Conservation (phyloP, 495 filamentous ascomycete genomes). For the Penicillium daleae region DNA sequence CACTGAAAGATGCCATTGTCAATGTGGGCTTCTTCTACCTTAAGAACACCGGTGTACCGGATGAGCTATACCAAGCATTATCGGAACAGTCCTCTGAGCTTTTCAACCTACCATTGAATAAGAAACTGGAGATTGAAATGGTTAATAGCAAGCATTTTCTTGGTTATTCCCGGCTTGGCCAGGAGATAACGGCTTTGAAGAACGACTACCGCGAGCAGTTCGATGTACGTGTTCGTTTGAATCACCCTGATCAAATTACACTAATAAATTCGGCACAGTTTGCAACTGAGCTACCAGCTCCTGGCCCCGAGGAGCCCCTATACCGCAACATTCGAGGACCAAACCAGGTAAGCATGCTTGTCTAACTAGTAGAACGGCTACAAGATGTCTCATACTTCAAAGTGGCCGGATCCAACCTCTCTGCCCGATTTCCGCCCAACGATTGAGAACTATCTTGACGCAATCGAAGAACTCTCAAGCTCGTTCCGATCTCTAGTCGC, state of each 20-base stretch:
- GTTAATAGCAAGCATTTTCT: constrained; percentile 71
- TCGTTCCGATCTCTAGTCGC: constrained; percentile 83
- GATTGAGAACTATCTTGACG: constrained; percentile 76
- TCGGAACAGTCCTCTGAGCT: constrained; percentile 70
- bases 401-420: constrained; percentile 75
- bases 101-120: constrained; percentile 80
- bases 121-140: constrained; percentile 90
- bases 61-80: constrained; percentile 67
- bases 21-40: constrained; percentile 82
- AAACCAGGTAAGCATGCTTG: constrained; percentile 52
- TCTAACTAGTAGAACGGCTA: no score
- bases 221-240: constrained; percentile 61
- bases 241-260: not conserved
- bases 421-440: constrained; percentile 74
- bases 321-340: constrained; percentile 83
- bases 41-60: constrained; percentile 76
- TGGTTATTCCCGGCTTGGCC: constrained; percentile 55
- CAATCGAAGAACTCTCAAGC: constrained; percentile 66
- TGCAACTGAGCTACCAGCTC: constrained; percentile 68
- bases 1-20: not conserved
- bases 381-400: not conserved
- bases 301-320: constrained; percentile 62
- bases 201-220: constrained; percentile 76
- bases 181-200: constrained; percentile 50
- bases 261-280: constrained; percentile 38